Conservation (phyloP, 2,329 filamentous ascomycete genomes). For the Colletotrichum liaoningense region DNA sequence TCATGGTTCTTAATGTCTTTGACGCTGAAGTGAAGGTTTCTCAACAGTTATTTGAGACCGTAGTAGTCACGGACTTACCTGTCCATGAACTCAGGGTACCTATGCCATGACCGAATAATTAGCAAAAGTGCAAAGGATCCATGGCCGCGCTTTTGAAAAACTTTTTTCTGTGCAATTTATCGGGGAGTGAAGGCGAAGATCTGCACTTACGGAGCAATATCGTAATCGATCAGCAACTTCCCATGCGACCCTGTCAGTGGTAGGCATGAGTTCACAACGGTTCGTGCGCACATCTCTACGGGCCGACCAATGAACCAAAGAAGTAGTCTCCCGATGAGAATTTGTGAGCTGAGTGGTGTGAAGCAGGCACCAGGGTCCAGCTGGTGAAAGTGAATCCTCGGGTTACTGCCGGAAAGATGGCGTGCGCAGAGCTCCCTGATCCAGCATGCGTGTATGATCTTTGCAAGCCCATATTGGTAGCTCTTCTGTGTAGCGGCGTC, state of each 20-base stretch:
- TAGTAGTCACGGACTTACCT: background rate
- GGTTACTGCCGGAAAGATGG: background rate
- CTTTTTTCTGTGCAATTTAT: background rate
- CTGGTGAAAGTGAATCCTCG: background rate
- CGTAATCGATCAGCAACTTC: conserved; percentile 1
- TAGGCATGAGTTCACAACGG: background rate
- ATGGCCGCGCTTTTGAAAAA: background rate
- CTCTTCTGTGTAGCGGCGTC: background rate
- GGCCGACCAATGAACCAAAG: conserved; percentile 1
- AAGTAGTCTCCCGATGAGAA: background rate
- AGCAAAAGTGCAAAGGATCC: background rate
- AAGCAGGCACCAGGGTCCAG: background rate
- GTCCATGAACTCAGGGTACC: conserved; percentile 2
- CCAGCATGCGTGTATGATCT: background rate
- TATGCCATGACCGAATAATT: background rate
- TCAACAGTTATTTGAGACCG: background rate
- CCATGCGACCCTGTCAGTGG: background rate
- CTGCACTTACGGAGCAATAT: conserved; percentile 1
- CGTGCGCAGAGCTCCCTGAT: conserved; percentile 7
- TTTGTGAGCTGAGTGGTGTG: conserved; percentile 1
- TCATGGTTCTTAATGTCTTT: too few relatives aligned
- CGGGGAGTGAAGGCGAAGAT: background rate
- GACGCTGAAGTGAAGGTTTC: background rate
- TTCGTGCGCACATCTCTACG: background rate
- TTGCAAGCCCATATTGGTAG: background rate